Conservation (phyloP, 139 green algal genomes). For the Chlamydomonas asymmetrica region DNA sequence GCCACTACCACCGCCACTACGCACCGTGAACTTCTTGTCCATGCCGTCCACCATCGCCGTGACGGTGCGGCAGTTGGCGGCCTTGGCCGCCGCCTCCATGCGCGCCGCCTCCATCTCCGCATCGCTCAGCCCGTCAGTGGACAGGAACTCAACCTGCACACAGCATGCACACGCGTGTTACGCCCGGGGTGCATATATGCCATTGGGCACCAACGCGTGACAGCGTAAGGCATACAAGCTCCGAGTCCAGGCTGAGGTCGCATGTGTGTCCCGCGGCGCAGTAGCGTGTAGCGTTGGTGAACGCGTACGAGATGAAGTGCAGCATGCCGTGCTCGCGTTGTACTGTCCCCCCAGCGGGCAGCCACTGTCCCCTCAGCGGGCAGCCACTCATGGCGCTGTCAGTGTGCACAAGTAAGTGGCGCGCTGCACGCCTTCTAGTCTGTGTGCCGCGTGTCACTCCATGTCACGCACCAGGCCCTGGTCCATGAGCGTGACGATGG, state of each 20-base stretch:
- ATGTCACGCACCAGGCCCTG: constrained; percentile 65
- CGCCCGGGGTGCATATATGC: background rate
- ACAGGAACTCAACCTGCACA: constrained; percentile 80
- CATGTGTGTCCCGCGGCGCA: background rate
- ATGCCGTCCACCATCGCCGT: constrained; percentile 44
- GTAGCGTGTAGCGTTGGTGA: background rate
- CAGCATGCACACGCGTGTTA: background rate
- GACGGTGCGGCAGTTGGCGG: constrained; percentile 5
- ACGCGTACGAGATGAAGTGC: background rate
- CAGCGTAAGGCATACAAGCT: background rate
- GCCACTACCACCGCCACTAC: no score
- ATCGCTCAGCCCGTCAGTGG: constrained; percentile 37
- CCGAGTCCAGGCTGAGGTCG: background rate
- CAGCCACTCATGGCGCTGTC: no score
- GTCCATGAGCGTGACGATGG: constrained; percentile 62
- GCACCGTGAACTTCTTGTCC: constrained; percentile 46
- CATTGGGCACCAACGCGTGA: background rate
- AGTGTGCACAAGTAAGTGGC: no score
- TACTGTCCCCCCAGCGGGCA: background rate
- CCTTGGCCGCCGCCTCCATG: constrained; percentile 17
- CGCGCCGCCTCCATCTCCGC: constrained; percentile 52
- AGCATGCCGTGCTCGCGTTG: background rate
- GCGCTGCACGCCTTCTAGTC: background rate
- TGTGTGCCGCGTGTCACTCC: background rate
- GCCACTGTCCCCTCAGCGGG: background rate